These are phyloP conservation scores for Knoxia roxburghii DNA, from an alignment of 257 asterid genomes.

Conservation along the genomic window DNA sequence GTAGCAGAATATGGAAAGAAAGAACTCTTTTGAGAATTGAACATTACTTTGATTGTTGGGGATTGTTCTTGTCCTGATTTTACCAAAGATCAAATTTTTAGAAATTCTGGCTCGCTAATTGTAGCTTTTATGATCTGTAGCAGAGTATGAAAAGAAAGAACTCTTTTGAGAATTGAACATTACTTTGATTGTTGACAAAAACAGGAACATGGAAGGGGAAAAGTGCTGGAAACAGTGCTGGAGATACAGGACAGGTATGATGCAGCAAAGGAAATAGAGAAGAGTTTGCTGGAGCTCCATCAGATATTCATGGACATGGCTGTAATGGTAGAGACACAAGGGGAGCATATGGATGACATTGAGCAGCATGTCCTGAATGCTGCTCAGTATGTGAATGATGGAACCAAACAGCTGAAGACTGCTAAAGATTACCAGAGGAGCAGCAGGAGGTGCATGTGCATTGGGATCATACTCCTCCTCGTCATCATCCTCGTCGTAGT, in stretches of 20 bases:
- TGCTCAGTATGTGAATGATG: slow-evolving; percentile 55
- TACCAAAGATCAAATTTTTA: no score
- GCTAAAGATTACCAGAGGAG: slow-evolving; percentile 72
- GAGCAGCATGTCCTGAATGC: slow-evolving; percentile 83
- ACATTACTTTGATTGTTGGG: background rate
- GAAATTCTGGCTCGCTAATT: no score
- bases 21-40: background rate
- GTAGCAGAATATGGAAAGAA: no score
- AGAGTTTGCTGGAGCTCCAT: slow-evolving; percentile 85
- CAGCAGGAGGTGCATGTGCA: slow-evolving; percentile 70
- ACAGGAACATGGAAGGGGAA: slow-evolving; percentile 85
- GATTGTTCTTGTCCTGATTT: background rate
- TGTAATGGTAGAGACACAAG: slow-evolving; percentile 94
- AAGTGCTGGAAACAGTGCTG: slow-evolving; percentile 74
- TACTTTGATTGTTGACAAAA: background rate
- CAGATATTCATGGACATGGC: slow-evolving; percentile 91
- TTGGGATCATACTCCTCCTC: slow-evolving; percentile 60
- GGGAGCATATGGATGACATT: slow-evolving; percentile 86
- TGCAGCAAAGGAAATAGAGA: slow-evolving; percentile 82
- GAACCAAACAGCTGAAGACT: slow-evolving; percentile 63
- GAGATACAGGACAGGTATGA: slow-evolving; percentile 78
- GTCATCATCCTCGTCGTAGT: slow-evolving; percentile 49
- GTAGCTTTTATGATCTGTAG: no score
- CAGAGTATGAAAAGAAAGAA: no score
- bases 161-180: background rate